Conservation (phyloP, 179 eudicot species). For the Beta lomatogona region DNA sequence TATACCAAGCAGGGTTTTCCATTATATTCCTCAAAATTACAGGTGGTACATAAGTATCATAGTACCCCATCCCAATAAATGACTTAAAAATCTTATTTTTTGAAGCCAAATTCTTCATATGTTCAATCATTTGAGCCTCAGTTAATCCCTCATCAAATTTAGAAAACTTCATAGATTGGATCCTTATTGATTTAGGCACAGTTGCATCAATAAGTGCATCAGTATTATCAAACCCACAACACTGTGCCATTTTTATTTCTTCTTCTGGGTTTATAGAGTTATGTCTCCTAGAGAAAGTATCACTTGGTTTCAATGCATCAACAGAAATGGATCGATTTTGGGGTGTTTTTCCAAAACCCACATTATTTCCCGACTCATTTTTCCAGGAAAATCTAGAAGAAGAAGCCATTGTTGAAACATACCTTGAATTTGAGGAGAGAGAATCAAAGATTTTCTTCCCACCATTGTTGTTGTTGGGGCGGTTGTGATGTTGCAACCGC, state of each 20-base stretch:
- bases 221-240: constrained; percentile 58
- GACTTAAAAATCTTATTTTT: constrained; percentile 84
- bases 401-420: constrained; percentile 63
- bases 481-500: constrained; percentile 39
- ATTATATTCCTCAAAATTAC: constrained; percentile 85
- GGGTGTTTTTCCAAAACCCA: constrained; percentile 24
- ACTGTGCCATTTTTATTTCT: constrained; percentile 65
- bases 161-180: constrained; percentile 54
- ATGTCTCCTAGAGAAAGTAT: constrained; percentile 85
- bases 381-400: constrained; percentile 27
- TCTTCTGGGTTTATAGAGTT: constrained; percentile 87
- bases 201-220: constrained; percentile 78
- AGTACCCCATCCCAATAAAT: constrained; percentile 97
- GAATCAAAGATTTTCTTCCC: constrained; percentile 18
- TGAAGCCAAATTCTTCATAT: constrained; percentile 74
- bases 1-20: constrained; percentile 97
- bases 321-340: constrained; percentile 65
- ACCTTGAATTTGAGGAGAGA: constrained; percentile 55
- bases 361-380: constrained; percentile 23
- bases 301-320: constrained; percentile 75
- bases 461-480: constrained; percentile 23
- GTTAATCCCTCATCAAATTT: constrained; percentile 84
- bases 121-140: constrained; percentile 79
- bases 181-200: constrained; percentile 78
- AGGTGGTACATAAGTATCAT: constrained; percentile 78